phyloP scores from a whole-genome alignment of 2,329 filamentous ascomycete genomes.

The Plenodomus biglobosus region DNA sequence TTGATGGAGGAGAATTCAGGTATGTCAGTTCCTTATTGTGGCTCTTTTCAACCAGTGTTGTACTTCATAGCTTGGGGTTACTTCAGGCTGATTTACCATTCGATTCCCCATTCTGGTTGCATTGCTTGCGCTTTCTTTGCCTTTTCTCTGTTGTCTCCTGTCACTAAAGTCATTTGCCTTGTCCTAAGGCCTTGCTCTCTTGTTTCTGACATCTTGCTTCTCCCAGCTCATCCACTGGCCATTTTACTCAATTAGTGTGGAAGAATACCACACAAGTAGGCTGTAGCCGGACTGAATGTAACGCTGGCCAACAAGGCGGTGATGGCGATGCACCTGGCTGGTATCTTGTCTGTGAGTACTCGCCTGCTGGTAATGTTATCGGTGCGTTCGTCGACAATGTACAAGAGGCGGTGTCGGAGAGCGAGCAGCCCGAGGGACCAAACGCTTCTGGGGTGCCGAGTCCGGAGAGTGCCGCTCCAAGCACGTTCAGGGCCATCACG shows the following conservation, averaged over 20 bases:
- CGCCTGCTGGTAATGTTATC: conserved; percentile 41
- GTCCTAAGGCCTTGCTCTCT: too few species aligned
- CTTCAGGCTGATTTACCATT: too few species aligned
- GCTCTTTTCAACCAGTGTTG: conserved; percentile 19
- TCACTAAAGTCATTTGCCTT: too few species aligned
- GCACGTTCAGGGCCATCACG: background rate
- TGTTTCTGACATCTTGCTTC: conserved; percentile 47
- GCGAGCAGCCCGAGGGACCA: conserved; percentile 9
- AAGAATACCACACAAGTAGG: conserved; percentile 23
- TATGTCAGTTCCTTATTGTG: conserved; percentile 31
- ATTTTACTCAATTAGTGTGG: conserved; percentile 37
- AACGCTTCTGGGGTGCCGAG: conserved; percentile 6
- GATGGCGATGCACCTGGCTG: conserved; percentile 24
- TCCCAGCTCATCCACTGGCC: conserved; percentile 48
- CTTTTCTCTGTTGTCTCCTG: conserved; percentile 49
- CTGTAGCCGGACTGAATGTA: conserved; percentile 24
- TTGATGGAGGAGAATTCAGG: conserved; percentile 58
- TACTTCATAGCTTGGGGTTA: too few species aligned
- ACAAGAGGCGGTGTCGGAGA: conserved; percentile 7
- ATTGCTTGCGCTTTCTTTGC: background rate
- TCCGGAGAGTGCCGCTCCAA: background rate
- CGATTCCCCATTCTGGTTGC: background rate
- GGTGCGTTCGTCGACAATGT: conserved; percentile 42
- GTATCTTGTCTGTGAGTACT: conserved; percentile 45
- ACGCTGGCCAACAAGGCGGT: conserved; percentile 7